phyloP scores from a whole-genome alignment of 495 filamentous ascomycete species.

The Trichoderma gamsii region DNA sequence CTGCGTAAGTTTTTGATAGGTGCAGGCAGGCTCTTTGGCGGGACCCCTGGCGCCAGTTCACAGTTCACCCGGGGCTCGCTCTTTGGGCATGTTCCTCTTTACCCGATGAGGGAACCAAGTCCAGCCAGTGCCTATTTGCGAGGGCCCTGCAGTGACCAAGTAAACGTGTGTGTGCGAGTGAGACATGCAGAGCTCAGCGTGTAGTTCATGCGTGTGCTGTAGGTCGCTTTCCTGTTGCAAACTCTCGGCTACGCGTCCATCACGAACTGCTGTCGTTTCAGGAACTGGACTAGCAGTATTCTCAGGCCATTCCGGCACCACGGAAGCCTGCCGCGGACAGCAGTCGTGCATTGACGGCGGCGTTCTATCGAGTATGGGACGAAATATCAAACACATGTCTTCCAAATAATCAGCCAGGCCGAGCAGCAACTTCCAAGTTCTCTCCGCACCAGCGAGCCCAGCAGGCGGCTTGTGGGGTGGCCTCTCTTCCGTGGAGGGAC shows the following conservation, averaged over 20 bases:
- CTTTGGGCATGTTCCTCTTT: neutral
- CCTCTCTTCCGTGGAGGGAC: slow-evolving; percentile 5
- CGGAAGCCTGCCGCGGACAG: neutral
- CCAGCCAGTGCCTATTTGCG: neutral
- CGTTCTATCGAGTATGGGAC: neutral
- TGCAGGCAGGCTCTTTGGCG: neutral
- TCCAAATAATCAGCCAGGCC: neutral
- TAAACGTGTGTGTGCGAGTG: neutral
- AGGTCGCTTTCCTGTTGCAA: neutral
- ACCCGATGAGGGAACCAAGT: slow-evolving; percentile 12
- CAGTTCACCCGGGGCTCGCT: neutral
- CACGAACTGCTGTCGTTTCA: slow-evolving; percentile 1
- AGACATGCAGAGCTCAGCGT: neutral
- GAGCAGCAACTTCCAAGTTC: neutral
- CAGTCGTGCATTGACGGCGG: neutral
- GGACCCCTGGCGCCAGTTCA: neutral
- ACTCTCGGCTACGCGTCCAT: neutral
- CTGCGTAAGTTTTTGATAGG: slow-evolving; percentile 9
- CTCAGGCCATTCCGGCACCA: neutral
- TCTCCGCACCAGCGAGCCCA: slow-evolving; percentile 9
- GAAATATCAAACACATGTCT: neutral
- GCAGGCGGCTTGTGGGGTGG: slow-evolving; percentile 3
- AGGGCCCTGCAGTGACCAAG: neutral
- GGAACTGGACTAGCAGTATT: neutral
- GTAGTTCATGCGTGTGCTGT: no score